These are phyloP conservation scores for Sanghuangporus baumii DNA, from an alignment of 1,284 basidiomycete genomes.

Conservation along the genomic window DNA sequence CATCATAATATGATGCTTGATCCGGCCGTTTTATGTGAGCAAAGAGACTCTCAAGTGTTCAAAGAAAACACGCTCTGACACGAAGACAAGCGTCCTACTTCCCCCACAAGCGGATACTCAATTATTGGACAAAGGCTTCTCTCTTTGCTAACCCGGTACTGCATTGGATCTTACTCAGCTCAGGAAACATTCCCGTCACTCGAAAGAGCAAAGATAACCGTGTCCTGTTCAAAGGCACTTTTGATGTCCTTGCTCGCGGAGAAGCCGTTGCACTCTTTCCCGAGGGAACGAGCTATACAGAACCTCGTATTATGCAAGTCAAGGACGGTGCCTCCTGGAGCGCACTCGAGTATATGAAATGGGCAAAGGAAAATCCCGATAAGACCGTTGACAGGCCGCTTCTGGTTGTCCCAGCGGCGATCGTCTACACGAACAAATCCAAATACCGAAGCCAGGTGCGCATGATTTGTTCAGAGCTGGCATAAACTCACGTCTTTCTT, in stretches of 20 bases:
- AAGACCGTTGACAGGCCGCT: constrained; percentile 38
- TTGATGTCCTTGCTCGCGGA: constrained; percentile 75
- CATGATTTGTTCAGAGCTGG: constrained; percentile 18
- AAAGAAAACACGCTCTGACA: constrained; percentile 3
- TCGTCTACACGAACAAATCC: constrained; percentile 92
- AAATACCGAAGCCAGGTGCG: constrained; percentile 83
- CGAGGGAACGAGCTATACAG: constrained; percentile 88
- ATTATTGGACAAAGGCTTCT: constrained; percentile 91
- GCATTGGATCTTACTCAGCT: constrained; percentile 73
- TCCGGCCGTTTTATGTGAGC: constrained; percentile 73
- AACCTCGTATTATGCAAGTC: constrained; percentile 87
- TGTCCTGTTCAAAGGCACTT: constrained; percentile 84
- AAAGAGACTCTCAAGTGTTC: constrained; percentile 16
- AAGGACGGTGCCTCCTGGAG: constrained; percentile 98
- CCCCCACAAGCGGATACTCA: constrained; percentile 73
- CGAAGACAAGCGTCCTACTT: constrained; percentile 59
- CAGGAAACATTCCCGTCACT: constrained; percentile 95
- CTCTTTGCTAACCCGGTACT: constrained; percentile 77
- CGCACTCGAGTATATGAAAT: constrained; percentile 86
- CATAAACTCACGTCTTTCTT: background rate
- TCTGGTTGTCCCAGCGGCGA: constrained; percentile 75
- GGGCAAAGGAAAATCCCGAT: constrained; percentile 51
- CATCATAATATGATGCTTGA: constrained; percentile 94
- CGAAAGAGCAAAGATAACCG: constrained; percentile 88
- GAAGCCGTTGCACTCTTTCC: constrained; percentile 91